phyloP scores from a whole-genome alignment of 2,329 filamentous ascomycete species.

The Aphanocladium album region DNA sequence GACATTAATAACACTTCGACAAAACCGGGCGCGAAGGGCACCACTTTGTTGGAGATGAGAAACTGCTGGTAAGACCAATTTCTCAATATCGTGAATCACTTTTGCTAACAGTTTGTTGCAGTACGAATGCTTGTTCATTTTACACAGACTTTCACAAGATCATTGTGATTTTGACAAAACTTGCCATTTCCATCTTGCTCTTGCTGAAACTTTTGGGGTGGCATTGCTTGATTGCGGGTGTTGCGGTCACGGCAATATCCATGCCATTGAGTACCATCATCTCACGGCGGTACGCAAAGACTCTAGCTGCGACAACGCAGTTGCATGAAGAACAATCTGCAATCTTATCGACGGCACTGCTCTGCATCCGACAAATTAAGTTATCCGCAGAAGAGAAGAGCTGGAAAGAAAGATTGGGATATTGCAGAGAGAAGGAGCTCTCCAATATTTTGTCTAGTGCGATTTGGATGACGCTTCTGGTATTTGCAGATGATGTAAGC shows the following conservation, averaged over 20 bases:
- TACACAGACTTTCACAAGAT: not conserved
- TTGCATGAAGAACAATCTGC: not conserved
- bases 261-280: slow-evolving; percentile 3
- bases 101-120: not conserved
- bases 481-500: slow-evolving; percentile 7
- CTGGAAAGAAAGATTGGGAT: slow-evolving; percentile 8
- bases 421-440: slow-evolving; percentile 8
- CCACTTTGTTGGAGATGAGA: not conserved
- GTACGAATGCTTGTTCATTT: not conserved
- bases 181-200: not conserved
- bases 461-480: slow-evolving; percentile 7
- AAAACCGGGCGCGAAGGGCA: not conserved
- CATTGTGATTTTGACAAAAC: not conserved
- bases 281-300: not conserved
- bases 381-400: slow-evolving; percentile 9
- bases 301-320: not conserved
- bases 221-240: slow-evolving; percentile 9
- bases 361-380: slow-evolving; percentile 13
- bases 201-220: not conserved
- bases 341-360: not conserved
- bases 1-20: not conserved
- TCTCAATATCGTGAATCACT: not conserved
- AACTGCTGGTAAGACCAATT: not conserved
- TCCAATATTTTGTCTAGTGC: not conserved
- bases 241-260: not conserved